phyloP scores from a whole-genome alignment of 108 stramenopile species.

The Cyclostephanos invisitatus region DNA sequence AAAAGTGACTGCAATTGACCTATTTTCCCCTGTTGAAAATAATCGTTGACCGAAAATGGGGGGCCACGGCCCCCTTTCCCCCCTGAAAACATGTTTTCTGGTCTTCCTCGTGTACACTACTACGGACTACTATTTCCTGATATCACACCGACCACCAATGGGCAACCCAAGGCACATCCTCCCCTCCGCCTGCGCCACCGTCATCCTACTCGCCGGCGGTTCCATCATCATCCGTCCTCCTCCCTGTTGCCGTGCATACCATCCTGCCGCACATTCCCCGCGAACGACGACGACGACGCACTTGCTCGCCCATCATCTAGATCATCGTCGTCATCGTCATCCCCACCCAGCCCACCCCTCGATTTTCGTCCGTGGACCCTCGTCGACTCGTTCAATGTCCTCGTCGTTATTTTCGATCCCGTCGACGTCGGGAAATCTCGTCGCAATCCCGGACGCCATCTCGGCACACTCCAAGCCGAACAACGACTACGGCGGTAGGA shows the following conservation, averaged over 20 bases:
- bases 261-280: neutral
- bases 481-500: neutral
- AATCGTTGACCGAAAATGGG: no score
- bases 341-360: neutral
- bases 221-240: no score
- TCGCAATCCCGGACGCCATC: conserved; percentile 26
- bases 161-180: neutral
- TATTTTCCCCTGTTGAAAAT: no score
- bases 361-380: neutral
- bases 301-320: no score
- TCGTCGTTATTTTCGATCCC: neutral
- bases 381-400: neutral
- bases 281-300: neutral
- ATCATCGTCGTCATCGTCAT: neutral
- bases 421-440: conserved; percentile 7
- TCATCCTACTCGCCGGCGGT: neutral
- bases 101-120: no score
- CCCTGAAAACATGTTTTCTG: no score
- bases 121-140: no score
- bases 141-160: no score
- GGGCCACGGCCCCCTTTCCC: no score
- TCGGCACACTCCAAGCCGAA: conserved; percentile 11
- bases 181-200: neutral
- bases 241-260: no score
- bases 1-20: no score